These are phyloP conservation scores for Carex pumila DNA, from an alignment of 176 grass and related monocot genomes.

Conservation along the genomic window DNA sequence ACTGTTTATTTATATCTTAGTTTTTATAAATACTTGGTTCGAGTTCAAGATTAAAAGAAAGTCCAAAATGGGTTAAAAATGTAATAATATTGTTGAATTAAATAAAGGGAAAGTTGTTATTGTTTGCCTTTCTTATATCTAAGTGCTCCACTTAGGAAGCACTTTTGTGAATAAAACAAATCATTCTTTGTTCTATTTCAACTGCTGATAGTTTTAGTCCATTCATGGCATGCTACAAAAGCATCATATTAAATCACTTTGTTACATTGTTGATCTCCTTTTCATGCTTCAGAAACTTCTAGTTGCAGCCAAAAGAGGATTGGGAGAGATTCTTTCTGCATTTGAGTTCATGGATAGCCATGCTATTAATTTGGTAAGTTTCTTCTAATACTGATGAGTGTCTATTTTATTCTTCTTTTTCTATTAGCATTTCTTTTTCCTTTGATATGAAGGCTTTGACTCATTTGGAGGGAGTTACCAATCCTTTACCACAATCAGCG, in stretches of 20 bases:
- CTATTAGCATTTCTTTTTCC: conserved; percentile 20
- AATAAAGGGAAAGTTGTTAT: not conserved
- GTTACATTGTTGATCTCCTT: conserved; percentile 16
- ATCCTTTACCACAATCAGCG: conserved; percentile 55
- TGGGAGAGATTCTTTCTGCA: conserved; percentile 90
- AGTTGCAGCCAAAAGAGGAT: conserved; percentile 63
- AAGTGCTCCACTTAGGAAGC: not conserved
- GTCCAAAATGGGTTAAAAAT: not conserved
- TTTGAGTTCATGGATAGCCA: conserved; percentile 98
- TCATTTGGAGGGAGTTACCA: conserved; percentile 84
- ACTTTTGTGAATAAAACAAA: not conserved
- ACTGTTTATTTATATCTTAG: not conserved
- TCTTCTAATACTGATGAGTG: not conserved
- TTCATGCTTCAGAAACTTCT: conserved; percentile 71
- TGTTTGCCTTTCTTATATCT: not conserved
- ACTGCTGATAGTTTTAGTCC: not conserved
- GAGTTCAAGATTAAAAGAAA: not conserved
- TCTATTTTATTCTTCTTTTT: conserved; percentile 16
- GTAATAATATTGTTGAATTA: not conserved
- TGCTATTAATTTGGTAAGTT: conserved; percentile 74
- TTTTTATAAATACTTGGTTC: not conserved
- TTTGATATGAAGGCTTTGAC: conserved; percentile 60
- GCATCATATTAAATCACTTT: not conserved
- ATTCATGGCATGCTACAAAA: not conserved
- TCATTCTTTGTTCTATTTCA: not conserved